phyloP scores from a whole-genome alignment of 2,329 filamentous ascomycete species.

The Exserohilum turcica region DNA sequence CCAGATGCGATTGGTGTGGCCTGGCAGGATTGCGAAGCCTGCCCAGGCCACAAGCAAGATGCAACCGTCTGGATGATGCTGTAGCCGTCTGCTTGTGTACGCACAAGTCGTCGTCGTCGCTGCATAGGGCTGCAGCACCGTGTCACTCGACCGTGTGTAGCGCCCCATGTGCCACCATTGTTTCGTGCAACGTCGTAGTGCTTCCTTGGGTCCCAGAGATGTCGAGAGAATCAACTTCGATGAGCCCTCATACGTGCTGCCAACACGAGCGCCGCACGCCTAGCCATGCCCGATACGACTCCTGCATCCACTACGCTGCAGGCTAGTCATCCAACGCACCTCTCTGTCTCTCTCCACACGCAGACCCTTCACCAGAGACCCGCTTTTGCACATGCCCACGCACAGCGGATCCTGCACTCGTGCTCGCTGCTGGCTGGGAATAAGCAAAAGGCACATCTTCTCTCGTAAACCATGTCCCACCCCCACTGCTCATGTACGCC shows the following conservation, averaged over 20 bases:
- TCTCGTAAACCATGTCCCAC: background rate
- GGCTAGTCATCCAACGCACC: constrained; percentile 16
- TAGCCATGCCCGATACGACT: constrained; percentile 8
- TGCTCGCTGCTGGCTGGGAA: constrained; percentile 7
- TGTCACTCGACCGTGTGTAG: background rate
- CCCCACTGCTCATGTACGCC: background rate
- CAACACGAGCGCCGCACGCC: constrained; percentile 5
- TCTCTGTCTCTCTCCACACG: constrained; percentile 11
- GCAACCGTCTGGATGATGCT: constrained; percentile 1
- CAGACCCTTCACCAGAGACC: constrained; percentile 8
- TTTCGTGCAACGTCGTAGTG: background rate
- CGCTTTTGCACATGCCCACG: constrained; percentile 2
- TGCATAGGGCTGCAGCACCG: constrained; percentile 16
- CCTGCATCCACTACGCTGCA: constrained; percentile 11
- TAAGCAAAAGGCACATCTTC: constrained; percentile 5
- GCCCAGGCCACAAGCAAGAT: background rate
- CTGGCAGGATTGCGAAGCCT: background rate
- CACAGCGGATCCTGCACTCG: constrained; percentile 8
- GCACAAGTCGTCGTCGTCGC: background rate
- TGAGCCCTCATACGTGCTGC: background rate
- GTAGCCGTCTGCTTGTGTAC: constrained; percentile 1
- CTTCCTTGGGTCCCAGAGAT: background rate
- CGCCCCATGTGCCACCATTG: background rate
- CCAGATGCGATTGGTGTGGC: constrained; percentile 9
- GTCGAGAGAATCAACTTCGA: background rate